Conservation (phyloP, 768 basidiomycete genomes). For the Lactifluus subvellereus region DNA sequence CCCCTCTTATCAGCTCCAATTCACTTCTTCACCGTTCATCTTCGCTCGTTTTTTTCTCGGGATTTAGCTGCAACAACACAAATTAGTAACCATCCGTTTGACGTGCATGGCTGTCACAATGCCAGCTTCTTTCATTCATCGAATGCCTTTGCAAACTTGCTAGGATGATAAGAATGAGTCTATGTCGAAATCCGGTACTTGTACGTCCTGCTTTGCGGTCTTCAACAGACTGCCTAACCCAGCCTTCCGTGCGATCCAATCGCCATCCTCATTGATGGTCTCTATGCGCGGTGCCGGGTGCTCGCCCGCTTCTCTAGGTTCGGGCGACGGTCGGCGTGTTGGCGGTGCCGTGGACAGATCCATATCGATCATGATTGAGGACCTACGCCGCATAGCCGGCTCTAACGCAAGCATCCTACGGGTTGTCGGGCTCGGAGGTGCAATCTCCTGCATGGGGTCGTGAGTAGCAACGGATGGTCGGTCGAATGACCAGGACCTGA, state of each 20-base stretch:
- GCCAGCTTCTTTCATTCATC: background rate
- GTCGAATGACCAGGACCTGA: slow-evolving; percentile 88
- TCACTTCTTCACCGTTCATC: slow-evolving; percentile 1
- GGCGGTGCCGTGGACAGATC: slow-evolving; percentile 60
- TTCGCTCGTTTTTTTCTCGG: background rate
- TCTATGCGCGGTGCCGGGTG: slow-evolving; percentile 25
- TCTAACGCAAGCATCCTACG: slow-evolving; percentile 47
- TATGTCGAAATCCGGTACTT: slow-evolving; percentile 88
- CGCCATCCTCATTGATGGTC: slow-evolving; percentile 46
- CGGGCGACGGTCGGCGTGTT: slow-evolving; percentile 50
- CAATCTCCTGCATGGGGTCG: slow-evolving; percentile 24
- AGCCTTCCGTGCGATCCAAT: slow-evolving; percentile 59
- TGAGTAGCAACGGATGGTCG: slow-evolving; percentile 49
- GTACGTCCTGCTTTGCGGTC: slow-evolving; percentile 82
- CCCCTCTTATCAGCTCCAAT: background rate
- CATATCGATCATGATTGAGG: slow-evolving; percentile 88
- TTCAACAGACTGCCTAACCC: slow-evolving; percentile 83
- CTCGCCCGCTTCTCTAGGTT: slow-evolving; percentile 24
- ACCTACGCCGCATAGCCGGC: slow-evolving; percentile 50
- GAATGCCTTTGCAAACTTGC: background rate
- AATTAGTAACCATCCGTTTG: slow-evolving; percentile 17
- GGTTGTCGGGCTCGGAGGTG: slow-evolving; percentile 42
- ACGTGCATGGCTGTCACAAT: slow-evolving; percentile 1
- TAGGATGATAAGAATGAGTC: slow-evolving; percentile 54
- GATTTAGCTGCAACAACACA: slow-evolving; percentile 16